phyloP scores from a whole-genome alignment of 495 filamentous ascomycete species.

The Penicillium roqueforti region DNA sequence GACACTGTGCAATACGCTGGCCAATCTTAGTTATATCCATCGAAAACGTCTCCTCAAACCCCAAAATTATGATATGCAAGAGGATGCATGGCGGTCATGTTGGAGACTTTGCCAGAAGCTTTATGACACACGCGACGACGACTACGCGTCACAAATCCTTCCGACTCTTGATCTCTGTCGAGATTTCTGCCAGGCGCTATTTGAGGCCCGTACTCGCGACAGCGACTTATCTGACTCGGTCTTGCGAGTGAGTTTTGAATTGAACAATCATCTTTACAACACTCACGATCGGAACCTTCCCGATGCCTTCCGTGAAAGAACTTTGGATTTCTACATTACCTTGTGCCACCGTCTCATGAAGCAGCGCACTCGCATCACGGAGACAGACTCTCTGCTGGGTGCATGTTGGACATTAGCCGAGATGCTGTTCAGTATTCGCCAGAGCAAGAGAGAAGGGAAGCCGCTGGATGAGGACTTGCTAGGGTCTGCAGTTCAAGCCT shows the following conservation, averaged over 20 bases:
- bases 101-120: conserved; percentile 87
- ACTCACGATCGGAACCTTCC: conserved; percentile 82
- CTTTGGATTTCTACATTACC: conserved; percentile 90
- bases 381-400: conserved; percentile 75
- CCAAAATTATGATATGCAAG: conserved; percentile 66
- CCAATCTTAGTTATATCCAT: conserved; percentile 78
- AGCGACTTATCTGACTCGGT: conserved; percentile 80
- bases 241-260: conserved; percentile 83
- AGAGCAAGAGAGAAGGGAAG: conserved; percentile 72
- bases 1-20: conserved; percentile 89
- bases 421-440: conserved; percentile 89
- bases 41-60: conserved; percentile 69
- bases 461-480: conserved; percentile 75
- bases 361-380: conserved; percentile 69
- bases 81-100: conserved; percentile 85
- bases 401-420: conserved; percentile 90
- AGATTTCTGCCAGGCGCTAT: conserved; percentile 86
- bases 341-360: conserved; percentile 93
- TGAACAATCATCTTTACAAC: conserved; percentile 93
- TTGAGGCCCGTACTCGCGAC: conserved; percentile 71
- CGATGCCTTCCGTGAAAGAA: conserved; percentile 83
- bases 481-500: conserved; percentile 82
- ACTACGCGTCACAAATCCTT: conserved; percentile 65
- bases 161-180: conserved; percentile 81
- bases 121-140: conserved; percentile 73